A percentile compares a stretch with the other conserved stretches of the same genome.
These are phyloP conservation scores for Aspergillus coremiiformis DNA, from an alignment of 495 filamentous ascomycete genomes.

Conservation along the genomic window DNA sequence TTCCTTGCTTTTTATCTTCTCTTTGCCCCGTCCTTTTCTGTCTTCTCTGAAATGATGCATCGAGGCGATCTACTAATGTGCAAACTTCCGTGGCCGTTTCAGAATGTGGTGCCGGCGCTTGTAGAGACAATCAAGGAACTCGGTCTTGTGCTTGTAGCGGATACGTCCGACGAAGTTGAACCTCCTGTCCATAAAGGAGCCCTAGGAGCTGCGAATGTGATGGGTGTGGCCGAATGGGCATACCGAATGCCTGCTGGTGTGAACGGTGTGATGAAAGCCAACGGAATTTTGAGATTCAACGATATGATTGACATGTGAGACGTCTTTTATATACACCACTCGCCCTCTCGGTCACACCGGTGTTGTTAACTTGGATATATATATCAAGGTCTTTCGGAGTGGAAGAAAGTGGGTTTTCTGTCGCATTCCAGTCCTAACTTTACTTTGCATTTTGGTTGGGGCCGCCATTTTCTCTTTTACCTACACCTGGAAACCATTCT, in stretches of 20 bases:
- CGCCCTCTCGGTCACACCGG: neutral
- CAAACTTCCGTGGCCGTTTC: neutral
- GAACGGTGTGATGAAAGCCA: slow-evolving; percentile 76
- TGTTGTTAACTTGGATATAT: slow-evolving; percentile 1
- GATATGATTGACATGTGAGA: slow-evolving; percentile 86
- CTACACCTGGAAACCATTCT: no score
- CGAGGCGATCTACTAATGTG: slow-evolving; percentile 15
- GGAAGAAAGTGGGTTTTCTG: neutral
- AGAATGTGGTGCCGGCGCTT: slow-evolving; percentile 90
- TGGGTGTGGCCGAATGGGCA: slow-evolving; percentile 35
- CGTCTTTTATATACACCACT: neutral
- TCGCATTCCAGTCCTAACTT: neutral
- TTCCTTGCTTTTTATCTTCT: neutral
- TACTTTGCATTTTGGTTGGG: neutral
- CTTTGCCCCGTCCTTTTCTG: neutral
- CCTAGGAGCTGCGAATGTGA: slow-evolving; percentile 37
- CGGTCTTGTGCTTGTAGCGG: slow-evolving; percentile 86
- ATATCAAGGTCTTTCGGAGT: neutral
- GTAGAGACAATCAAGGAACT: slow-evolving; percentile 90
- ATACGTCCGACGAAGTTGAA: slow-evolving; percentile 54
- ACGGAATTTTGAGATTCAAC: slow-evolving; percentile 86
- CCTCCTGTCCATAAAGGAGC: slow-evolving; percentile 38
- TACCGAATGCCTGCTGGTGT: slow-evolving; percentile 58
- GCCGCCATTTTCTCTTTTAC: neutral
- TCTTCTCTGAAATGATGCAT: neutral